Conservation (phyloP, 2,329 filamentous ascomycete genomes). For the Cyanodermella asteris region DNA sequence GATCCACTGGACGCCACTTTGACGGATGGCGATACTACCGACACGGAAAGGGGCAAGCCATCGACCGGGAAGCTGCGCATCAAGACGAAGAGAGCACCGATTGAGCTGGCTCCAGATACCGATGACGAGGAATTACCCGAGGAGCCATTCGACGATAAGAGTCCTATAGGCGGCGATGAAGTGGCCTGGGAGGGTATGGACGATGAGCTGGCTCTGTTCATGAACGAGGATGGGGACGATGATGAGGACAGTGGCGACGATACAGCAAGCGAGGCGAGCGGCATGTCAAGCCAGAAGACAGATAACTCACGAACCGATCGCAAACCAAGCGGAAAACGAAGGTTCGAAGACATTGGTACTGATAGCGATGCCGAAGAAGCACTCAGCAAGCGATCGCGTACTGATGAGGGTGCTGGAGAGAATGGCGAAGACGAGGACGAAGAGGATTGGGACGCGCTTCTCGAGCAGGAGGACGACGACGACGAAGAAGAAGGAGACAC, state of each 20-base stretch:
- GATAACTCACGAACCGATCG: constrained; percentile 1
- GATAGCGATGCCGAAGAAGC: constrained; percentile 3
- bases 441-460: constrained; percentile 1
- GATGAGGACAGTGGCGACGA: constrained; percentile 4
- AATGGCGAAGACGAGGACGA: not conserved
- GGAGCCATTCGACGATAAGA: constrained; percentile 20
- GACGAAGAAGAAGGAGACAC: constrained; percentile 2
- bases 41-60: not conserved
- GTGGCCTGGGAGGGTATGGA: constrained; percentile 7
- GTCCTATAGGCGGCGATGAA: constrained; percentile 14
- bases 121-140: constrained; percentile 14
- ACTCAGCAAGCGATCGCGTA: constrained; percentile 1
- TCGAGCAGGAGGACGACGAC: constrained; percentile 1
- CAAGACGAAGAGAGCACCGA: constrained; percentile 1
- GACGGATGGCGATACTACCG: constrained; percentile 3
- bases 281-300: not conserved
- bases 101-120: constrained; percentile 11
- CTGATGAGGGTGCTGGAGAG: constrained; percentile 32
- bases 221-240: constrained; percentile 6
- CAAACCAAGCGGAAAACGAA: constrained; percentile 4
- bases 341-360: constrained; percentile 1
- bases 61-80: constrained; percentile 2
- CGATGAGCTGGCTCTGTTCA: constrained; percentile 6
- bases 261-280: constrained; percentile 3
- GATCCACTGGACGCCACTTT: constrained; percentile 1